These are phyloP conservation scores for Aspergillus uvarum DNA, from an alignment of 2,329 filamentous ascomycete species.

Conservation along the genomic window DNA sequence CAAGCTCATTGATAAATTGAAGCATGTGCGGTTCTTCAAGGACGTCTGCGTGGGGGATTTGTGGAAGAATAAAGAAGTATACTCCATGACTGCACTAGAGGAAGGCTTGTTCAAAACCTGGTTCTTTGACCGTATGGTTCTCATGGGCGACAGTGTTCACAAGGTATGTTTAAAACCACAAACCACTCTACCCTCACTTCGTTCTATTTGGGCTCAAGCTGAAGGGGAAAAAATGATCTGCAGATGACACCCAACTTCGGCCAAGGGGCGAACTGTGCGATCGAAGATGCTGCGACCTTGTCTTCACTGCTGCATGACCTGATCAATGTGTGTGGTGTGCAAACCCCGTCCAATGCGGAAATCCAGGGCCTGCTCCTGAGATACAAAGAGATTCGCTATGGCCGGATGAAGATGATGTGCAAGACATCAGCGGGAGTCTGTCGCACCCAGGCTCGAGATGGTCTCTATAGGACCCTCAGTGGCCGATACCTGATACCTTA, in stretches of 20 bases:
- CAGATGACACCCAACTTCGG: conserved; percentile 39
- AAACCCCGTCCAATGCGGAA: conserved; percentile 1
- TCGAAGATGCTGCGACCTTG: conserved; percentile 41
- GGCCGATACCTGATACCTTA: conserved; percentile 23
- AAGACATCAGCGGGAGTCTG: conserved; percentile 12
- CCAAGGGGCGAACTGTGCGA: conserved; percentile 45
- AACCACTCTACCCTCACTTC: not conserved
- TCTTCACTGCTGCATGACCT: conserved; percentile 30
- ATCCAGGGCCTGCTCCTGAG: conserved; percentile 6
- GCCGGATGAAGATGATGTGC: conserved; percentile 18
- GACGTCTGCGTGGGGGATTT: conserved; percentile 24
- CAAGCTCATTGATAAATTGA: conserved; percentile 8
- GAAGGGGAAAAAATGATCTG: not conserved
- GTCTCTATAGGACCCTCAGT: conserved; percentile 17
- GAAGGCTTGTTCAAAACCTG: conserved; percentile 27
- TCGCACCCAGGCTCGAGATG: conserved; percentile 23
- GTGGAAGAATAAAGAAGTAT: conserved; percentile 20
- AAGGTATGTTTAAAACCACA: conserved; percentile 20
- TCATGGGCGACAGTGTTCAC: conserved; percentile 30
- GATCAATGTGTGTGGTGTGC: not conserved
- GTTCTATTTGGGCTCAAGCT: not conserved
- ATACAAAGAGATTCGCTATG: conserved; percentile 15
- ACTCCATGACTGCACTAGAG: conserved; percentile 26
- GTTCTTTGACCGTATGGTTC: conserved; percentile 24
- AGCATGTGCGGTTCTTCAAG: conserved; percentile 15